Evolutionary conservation across 805 yeast genomes (phyloP), one percentile per base, ranked within the genome.

Genomic region (Cyberlindnera saturnus): DNA sequence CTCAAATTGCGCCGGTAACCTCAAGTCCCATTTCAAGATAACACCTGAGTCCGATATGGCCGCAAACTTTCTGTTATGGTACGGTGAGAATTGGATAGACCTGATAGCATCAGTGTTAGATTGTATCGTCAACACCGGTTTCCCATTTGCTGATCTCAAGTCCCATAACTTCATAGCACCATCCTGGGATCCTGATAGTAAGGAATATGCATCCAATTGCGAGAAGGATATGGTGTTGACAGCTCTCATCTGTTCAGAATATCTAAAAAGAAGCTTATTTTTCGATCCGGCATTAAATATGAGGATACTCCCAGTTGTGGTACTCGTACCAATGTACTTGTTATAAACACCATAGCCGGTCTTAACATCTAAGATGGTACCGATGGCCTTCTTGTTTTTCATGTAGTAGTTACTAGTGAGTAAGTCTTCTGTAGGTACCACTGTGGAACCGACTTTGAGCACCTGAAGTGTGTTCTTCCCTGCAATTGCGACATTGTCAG

Each of bases 1-100:
- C 53, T 91, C 97, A 39, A 69, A 69, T 39, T 66, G 68, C 11
- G 62, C 53, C 5, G 91, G 81, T 32, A 75, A 74, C 44, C 98
- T 72, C n/a, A 86, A 55, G 64, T 93, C 99, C 79, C 86, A 90
- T 51, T 83, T 79, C 52, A 85, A 79, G n/a, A 91, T 71, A 3
- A 86, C 77, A 14, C 99, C 99, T 2, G 87, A 79, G 60, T 93
- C 98, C 62, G 86, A 91, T 7, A 86, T 88, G 1, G 90, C 80
- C 2, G 89, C 83, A 40, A 91, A 70, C 34, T 74, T 71, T 47
- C 75, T 69, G 4, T 75, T 63, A 73, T 44, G 77, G 69, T 61
- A 73, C 64, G 65, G 80, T 51, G 74, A 68, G 63, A 75, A 76
- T 55, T 73, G 74, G 6, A 74, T 68, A 41, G 77, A 79, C 49